phyloP scores from a whole-genome alignment of 1,284 basidiomycete species.

The Microbotryomycetes sp. region DNA sequence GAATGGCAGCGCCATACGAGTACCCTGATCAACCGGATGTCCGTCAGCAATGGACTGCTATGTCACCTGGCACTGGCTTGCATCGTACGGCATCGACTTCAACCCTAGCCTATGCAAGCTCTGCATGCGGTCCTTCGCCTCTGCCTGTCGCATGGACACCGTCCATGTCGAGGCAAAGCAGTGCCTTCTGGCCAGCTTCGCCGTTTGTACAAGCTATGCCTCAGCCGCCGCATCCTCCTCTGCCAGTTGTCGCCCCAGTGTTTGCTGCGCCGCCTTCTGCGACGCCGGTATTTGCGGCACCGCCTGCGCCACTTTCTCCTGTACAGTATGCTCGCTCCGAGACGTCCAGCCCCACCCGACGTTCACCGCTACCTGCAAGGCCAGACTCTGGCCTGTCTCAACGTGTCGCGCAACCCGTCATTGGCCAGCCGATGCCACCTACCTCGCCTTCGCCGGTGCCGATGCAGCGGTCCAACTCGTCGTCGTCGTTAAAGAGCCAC shows the following conservation, averaged over 20 bases:
- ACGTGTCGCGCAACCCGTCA: not conserved
- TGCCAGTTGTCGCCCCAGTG: not conserved
- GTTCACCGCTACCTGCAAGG: not conserved
- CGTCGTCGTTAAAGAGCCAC: not conserved
- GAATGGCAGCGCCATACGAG: not conserved
- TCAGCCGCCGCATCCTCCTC: not conserved
- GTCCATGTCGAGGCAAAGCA: not conserved
- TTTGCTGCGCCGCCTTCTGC: not conserved
- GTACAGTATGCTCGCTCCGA: not conserved
- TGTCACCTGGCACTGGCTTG: not conserved
- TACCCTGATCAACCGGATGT: not conserved
- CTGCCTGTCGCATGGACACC: not conserved
- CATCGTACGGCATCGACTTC: not conserved
- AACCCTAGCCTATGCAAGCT: not conserved
- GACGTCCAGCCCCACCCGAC: not conserved
- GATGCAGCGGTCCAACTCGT: not conserved
- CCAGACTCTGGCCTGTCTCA: not conserved
- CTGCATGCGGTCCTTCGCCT: no score
- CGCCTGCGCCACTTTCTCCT: not conserved
- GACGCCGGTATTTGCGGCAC: not conserved
- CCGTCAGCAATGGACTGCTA: not conserved
- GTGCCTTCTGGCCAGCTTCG: not conserved
- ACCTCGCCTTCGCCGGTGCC: constrained; percentile 2
- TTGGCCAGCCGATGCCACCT: constrained; percentile 4
- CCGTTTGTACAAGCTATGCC: not conserved